Percentiles rank a stretch among this genome's conserved stretches.
phyloP scores from a whole-genome alignment of 139 green algal genomes.

The Haematococcus sp. region DNA sequence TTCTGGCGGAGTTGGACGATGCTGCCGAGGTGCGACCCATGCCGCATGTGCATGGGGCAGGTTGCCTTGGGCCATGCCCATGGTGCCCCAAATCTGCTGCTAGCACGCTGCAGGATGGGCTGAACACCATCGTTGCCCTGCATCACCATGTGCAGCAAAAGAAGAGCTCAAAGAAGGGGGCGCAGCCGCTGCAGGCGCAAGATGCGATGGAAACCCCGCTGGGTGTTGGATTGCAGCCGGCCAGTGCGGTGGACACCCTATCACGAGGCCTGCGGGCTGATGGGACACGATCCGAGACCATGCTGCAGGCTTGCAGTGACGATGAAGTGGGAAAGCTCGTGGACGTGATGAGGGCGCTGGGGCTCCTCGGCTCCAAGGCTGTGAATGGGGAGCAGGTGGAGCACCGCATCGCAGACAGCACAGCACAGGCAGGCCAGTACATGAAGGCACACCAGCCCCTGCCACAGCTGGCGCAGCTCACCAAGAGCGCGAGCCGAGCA shows the following conservation, averaged over 20 bases:
- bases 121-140: too few species aligned
- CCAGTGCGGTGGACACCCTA: not conserved
- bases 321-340: slow-evolving; percentile 30
- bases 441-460: not conserved
- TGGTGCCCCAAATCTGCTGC: too few species aligned
- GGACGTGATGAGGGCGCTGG: slow-evolving; percentile 13
- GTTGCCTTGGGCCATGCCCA: too few species aligned
- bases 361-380: slow-evolving; percentile 5
- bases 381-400: not conserved
- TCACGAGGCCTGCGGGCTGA: slow-evolving; percentile 8
- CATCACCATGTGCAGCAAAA: too few species aligned
- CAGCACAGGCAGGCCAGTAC: slow-evolving; percentile 6
- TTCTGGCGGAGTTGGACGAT: not conserved
- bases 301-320: slow-evolving; percentile 45
- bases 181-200: too few species aligned
- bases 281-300: slow-evolving; percentile 13
- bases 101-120: too few species aligned
- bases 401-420: not conserved
- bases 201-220: too few species aligned
- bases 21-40: not conserved
- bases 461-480: not conserved
- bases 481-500: not conserved
- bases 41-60: not conserved
- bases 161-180: too few species aligned
- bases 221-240: not conserved